Base-by-base conservation (phyloP, 805 yeast genomes). In the Candida railenensis region DNA sequence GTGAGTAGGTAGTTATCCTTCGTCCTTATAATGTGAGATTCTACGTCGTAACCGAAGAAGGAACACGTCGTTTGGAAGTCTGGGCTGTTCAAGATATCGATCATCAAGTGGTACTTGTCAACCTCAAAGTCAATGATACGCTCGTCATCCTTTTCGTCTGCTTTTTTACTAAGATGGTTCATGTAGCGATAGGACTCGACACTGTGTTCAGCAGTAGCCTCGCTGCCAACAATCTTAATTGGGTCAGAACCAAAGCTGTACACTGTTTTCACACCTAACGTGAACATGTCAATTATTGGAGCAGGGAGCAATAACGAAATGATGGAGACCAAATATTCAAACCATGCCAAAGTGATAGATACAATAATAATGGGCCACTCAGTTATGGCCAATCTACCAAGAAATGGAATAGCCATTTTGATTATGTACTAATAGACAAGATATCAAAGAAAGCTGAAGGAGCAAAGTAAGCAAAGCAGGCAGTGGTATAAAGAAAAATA, bases 21-120 rank as follows among this genome's bases (percentile, higher is more conserved):
- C 0, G 97, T 91, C 43, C 75, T 69, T 1, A 89, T 89, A 9
- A 92, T 69, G 58, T 88, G 91, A 56, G 85, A 87, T 54, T 90
- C 91, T 12, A 85, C 75, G 1, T 67, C 71, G 55, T 86, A 87
- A 1, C 90, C 92, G 59, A 83, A 87, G 1, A 85, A 50, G 1
- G 56, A 65, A 48, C 90, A 85, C 71, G 91, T 81, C 40, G 83
- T 83, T 42, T 77, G 79, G 49, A 91, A 81, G 40, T 73, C 70
- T 3, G 67, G 62, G 15, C 87, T 80, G 37, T 69, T 66, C 45
- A 79, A 61, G 28, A 84, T 50, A 15, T 55, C 63, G 4, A 61
- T 57, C 71, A 71, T 68, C 15, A 58, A 51, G 11, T 57, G 55
- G 51, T 68, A 64, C 32, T 51, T 54, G 14, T 56, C 57, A 15